phyloP scores from a whole-genome alignment of 768 basidiomycete species.

The Phylloporus scabripes region DNA sequence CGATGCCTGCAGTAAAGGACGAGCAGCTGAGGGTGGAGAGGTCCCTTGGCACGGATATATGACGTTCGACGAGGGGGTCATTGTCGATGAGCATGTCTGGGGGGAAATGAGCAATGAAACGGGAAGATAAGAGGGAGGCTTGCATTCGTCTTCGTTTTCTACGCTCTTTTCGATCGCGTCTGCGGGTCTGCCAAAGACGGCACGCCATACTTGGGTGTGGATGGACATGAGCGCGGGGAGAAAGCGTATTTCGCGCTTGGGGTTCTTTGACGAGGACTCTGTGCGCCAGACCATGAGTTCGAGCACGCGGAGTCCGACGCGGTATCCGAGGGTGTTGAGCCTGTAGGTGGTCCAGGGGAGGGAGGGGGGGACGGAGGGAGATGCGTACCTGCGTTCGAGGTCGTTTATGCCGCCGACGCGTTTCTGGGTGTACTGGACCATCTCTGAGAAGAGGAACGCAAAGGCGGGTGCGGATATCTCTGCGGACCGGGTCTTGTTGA shows the following conservation, averaged over 20 bases:
- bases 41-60: slow-evolving; percentile 91
- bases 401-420: slow-evolving; percentile 93
- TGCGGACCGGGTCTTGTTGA: slow-evolving; percentile 79
- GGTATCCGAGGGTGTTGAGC: slow-evolving; percentile 88
- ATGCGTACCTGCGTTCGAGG: slow-evolving; percentile 78
- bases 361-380: neutral
- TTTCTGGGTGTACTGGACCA: slow-evolving; percentile 95
- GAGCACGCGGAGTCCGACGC: slow-evolving; percentile 81
- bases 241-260: slow-evolving; percentile 88
- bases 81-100: slow-evolving; percentile 98
- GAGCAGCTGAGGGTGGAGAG: slow-evolving; percentile 93
- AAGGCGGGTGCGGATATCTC: slow-evolving; percentile 85
- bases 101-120: slow-evolving; percentile 1
- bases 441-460: slow-evolving; percentile 87
- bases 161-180: slow-evolving; percentile 96
- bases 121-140: slow-evolving; percentile 22
- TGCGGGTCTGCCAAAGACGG: slow-evolving; percentile 89
- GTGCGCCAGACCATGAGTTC: slow-evolving; percentile 80
- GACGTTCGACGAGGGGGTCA: slow-evolving; percentile 84
- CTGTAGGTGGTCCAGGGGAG: slow-evolving; percentile 35
- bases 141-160: slow-evolving; percentile 94
- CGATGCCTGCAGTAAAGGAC: slow-evolving; percentile 96
- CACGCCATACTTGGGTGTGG: slow-evolving; percentile 92
- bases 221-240: slow-evolving; percentile 90
- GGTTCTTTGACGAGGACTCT: slow-evolving; percentile 77